Percentiles rank a stretch among this genome's conserved stretches.
Conservation (phyloP, 208 protist species). For the Entamoeba moshkovskii region DNA sequence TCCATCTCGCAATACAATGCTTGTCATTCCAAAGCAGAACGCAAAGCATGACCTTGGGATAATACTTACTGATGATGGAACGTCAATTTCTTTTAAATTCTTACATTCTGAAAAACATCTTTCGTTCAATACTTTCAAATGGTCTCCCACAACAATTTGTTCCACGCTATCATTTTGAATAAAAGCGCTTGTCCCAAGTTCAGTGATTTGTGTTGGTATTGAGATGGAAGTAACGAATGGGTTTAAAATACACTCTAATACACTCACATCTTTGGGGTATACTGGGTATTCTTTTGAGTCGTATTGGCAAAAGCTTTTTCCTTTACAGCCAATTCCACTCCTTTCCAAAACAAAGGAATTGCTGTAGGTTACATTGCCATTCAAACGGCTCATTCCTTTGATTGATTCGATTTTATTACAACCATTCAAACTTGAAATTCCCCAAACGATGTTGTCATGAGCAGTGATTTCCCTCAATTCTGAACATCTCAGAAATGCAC, state of each 20-base stretch:
- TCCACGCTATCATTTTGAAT: not conserved
- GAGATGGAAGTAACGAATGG: not conserved
- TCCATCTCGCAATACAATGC: not conserved
- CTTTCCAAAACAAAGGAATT: not conserved
- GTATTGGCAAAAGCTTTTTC: not conserved
- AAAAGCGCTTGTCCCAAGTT: not conserved
- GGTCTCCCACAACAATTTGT: not conserved
- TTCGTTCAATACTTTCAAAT: not conserved
- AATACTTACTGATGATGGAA: not conserved
- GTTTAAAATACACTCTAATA: not conserved
- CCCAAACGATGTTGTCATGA: not conserved
- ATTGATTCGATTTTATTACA: not conserved
- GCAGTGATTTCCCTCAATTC: not conserved
- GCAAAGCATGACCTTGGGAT: not conserved
- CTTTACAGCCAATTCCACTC: not conserved
- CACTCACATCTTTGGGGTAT: not conserved
- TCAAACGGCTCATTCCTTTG: not conserved
- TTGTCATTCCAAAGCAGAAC: not conserved
- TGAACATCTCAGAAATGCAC: not conserved
- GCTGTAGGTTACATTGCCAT: not conserved
- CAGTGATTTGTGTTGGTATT: not conserved
- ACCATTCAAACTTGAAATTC: not conserved
- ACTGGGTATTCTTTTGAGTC: not conserved
- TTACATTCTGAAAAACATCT: not conserved
- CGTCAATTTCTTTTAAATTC: not conserved